Evolutionary conservation across 768 basidiomycete genomes (phyloP).

Genomic region (Cubamyces sp.): DNA sequence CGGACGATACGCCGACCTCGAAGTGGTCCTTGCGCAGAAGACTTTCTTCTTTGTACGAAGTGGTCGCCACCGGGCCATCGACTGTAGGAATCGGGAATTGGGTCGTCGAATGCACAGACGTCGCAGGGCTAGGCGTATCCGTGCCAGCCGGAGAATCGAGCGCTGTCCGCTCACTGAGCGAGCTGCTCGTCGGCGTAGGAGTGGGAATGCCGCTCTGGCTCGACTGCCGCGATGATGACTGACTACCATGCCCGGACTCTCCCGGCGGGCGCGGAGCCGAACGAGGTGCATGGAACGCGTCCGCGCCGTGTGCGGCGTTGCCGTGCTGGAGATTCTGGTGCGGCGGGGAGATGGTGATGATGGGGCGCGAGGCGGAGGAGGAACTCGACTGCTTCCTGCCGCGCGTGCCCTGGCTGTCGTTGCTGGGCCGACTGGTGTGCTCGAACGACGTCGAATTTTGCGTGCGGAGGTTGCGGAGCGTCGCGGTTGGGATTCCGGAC

Average conservation of each 20-base stretch:
- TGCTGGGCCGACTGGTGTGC: constrained; percentile 20
- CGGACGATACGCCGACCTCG: not conserved
- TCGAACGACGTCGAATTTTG: constrained; percentile 35
- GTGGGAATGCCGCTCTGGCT: constrained; percentile 20
- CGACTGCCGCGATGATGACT: constrained; percentile 1
- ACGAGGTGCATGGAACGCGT: constrained; percentile 19
- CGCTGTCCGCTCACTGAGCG: constrained; percentile 8
- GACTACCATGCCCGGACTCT: no score
- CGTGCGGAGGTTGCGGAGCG: constrained; percentile 23
- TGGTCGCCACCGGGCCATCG: not conserved
- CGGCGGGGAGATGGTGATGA: constrained; percentile 36
- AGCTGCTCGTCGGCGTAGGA: not conserved
- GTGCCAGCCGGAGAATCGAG: constrained; percentile 16
- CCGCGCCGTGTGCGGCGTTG: constrained; percentile 8
- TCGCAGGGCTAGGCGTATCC: constrained; percentile 1
- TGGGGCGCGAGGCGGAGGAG: constrained; percentile 23
- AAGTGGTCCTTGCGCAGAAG: constrained; percentile 25
- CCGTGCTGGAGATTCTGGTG: not conserved
- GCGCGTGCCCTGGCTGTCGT: constrained; percentile 19
- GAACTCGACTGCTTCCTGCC: constrained; percentile 15
- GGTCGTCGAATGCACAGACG: constrained; percentile 24
- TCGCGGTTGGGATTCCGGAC: constrained; percentile 21
- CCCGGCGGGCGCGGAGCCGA: constrained; percentile 16
- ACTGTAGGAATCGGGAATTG: constrained; percentile 25
- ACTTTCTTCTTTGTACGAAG: constrained; percentile 25